Conservation (phyloP, 306 rosid species). For the Begonia peltatifolia region DNA sequence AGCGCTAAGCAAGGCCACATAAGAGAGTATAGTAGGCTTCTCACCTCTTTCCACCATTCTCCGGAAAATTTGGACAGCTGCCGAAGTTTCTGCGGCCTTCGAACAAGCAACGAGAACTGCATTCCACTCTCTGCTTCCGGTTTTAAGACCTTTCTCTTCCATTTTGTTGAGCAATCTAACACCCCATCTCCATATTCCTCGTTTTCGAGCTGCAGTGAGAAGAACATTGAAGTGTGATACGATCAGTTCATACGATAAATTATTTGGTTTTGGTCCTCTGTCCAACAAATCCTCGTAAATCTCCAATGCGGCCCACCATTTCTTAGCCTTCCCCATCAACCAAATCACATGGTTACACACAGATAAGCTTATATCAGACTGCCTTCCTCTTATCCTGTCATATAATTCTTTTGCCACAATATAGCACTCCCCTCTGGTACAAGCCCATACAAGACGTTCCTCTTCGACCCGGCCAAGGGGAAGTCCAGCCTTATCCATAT, state of each 20-base stretch:
- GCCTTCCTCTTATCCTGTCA: conserved; percentile 44
- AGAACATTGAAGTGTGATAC: conserved; percentile 72
- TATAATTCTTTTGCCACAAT: conserved; percentile 70
- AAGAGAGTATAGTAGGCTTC: conserved; percentile 76
- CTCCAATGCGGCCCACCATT: conserved; percentile 98
- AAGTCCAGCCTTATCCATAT: conserved; percentile 63
- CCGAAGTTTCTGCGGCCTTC: conserved; percentile 73
- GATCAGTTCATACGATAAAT: conserved; percentile 65
- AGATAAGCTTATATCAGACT: conserved; percentile 51
- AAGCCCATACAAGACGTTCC: conserved; percentile 82
- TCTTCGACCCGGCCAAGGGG: conserved; percentile 39
- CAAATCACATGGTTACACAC: conserved; percentile 91
- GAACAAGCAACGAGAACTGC: conserved; percentile 92
- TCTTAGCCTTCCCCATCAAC: conserved; percentile 91
- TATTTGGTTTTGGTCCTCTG: conserved; percentile 85
- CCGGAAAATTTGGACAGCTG: conserved; percentile 62
- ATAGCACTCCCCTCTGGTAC: conserved; percentile 74
- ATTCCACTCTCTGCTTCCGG: conserved; percentile 81
- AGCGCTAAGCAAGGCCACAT: conserved; percentile 70
- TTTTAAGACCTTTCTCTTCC: conserved; percentile 92
- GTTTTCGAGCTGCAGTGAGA: conserved; percentile 59
- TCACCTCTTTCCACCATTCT: conserved; percentile 94
- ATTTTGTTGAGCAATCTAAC: conserved; percentile 82
- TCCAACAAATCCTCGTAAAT: conserved; percentile 82
- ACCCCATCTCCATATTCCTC: conserved; percentile 92